Evolutionary conservation across 2,329 filamentous ascomycete genomes (phyloP), one percentile per base, ranked within the genome.

Genomic region (Shiraia sp.): DNA sequence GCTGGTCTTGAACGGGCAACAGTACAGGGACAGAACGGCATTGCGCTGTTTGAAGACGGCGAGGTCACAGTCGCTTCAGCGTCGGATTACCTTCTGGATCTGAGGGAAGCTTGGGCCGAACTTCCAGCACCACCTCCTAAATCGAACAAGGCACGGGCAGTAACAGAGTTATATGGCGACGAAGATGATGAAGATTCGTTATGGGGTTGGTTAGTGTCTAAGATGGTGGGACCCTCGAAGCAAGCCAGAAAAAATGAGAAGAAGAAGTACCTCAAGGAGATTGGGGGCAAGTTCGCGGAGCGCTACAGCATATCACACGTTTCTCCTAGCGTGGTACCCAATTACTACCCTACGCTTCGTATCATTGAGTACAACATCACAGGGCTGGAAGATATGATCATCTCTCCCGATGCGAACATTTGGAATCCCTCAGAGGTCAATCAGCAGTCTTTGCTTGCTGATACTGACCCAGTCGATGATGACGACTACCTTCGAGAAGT

Each of bases 301-400:
- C 81, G 90, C 37, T 99, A 90, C 66, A 86, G 90, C 38, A 70
- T 95, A 5, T 85, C 88, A 0, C 75, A 93, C 17, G 85, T 97
- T 41, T 82, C 86, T 32, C 88, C 92, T 0, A 97, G 91, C 63
- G 76, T 99, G 26, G 88, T 97, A 7, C 93, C 92, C 6, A 96
- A 93, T 63, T 95, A 90, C 69, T 93, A 91, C 52, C 93, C 92
- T 0, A 90, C 88, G 1, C 71, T 96, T 23, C 82, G 91, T n/a
- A 79, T 99, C n/a, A 77, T 92, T 51, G 89, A 96, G 61, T 99
- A 97, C 75, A 97, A 99, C 65, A 89, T 89, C 40, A 88, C 78
- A 0, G 89, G 90, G 0, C 66, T 96, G 3, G 86, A 90, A 51
- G 60, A 81, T 14, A 13, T 55, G 3, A 28, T 45, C 13, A 35